Conservation (phyloP, 352 stramenopile genomes). For the Phytophthora colocasiae region DNA sequence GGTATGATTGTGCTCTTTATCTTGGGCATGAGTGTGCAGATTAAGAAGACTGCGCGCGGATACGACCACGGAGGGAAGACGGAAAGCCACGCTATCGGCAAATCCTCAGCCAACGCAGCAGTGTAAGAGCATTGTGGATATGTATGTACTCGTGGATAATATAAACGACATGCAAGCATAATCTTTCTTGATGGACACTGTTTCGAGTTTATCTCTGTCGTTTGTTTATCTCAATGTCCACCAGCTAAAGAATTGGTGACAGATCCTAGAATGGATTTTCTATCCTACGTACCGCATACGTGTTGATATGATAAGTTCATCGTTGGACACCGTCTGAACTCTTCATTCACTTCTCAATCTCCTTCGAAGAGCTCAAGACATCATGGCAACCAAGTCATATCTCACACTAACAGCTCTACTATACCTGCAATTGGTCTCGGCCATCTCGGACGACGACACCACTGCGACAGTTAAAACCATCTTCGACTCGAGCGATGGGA, state of each 20-base stretch:
- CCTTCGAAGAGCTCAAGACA: slow-evolving; percentile 5
- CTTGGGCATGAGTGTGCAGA: slow-evolving; percentile 66
- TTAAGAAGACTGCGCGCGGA: slow-evolving; percentile 65
- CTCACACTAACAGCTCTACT: slow-evolving; percentile 15
- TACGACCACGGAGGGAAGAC: slow-evolving; percentile 54
- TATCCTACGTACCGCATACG: slow-evolving; percentile 4
- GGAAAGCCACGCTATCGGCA: slow-evolving; percentile 37
- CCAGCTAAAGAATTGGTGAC: slow-evolving; percentile 1
- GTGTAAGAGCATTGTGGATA: slow-evolving; percentile 32
- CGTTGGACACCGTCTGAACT: slow-evolving; percentile 15
- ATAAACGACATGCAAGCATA: slow-evolving; percentile 35
- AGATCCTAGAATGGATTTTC: slow-evolving; percentile 27
- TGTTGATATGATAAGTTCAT: background rate
- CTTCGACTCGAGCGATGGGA: slow-evolving; percentile 40
- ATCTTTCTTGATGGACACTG: background rate
- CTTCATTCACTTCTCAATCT: slow-evolving; percentile 34
- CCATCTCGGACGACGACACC: slow-evolving; percentile 25
- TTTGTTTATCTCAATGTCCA: slow-evolving; percentile 22
- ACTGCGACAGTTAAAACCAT: slow-evolving; percentile 41
- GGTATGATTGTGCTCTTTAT: slow-evolving; percentile 63
- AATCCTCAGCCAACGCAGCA: slow-evolving; percentile 32
- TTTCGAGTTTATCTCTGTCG: background rate
- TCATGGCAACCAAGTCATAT: background rate
- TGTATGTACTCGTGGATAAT: slow-evolving; percentile 35
- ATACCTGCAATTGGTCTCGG: slow-evolving; percentile 4